Evolutionary conservation across 345 rosid species (phyloP), one percentile per base, ranked within the genome.

Genomic region (Pelargonium nanum): DNA sequence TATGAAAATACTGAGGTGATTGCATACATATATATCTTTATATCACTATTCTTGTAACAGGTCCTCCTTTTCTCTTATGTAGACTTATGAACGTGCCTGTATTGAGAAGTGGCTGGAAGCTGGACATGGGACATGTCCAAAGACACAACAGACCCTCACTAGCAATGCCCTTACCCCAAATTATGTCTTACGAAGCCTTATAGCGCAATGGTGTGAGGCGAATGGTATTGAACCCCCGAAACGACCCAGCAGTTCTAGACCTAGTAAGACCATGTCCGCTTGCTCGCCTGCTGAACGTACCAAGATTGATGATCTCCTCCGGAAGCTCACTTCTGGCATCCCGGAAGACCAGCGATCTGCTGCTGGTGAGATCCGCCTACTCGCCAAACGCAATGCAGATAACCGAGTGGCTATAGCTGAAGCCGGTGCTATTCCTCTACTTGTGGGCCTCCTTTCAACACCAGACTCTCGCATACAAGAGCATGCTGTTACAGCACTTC

Each of bases 401-500:
- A 93, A 93, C 58, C 97, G 97, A 6, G 87, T 93, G 58, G 99
- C 99, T 56, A 85, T 93, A 61, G 99, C 99, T 22, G 96, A 93
- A 79, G 99, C 99, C 55, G 99, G 99, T 60, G 99, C 97, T 54
- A 83, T 93, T 71, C 99, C 97, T 68, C 87, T 82, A 63, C 97
- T 93, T 3, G 87, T 93, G 6, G 67, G 73, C 59, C 94, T 89
- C 61, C 87, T 93, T 57, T 86, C 84, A 28, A 84, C 94, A 26
- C 83, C 90, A 4, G 99, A 93, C 66, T 84, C 94, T 12, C 84
- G 89, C 55, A 89, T 78, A 54, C 99, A 93, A 78, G 99, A 93
- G 68, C 99, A 93, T 66, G 89, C 94, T 2, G 97, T 93, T 15
- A 93, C 99, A 0, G 94, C 97, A 4, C 94, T 93, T 28, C 84